Base-by-base conservation (phyloP, 495 filamentous ascomycete species). In the Cladorrhinum samala region DNA sequence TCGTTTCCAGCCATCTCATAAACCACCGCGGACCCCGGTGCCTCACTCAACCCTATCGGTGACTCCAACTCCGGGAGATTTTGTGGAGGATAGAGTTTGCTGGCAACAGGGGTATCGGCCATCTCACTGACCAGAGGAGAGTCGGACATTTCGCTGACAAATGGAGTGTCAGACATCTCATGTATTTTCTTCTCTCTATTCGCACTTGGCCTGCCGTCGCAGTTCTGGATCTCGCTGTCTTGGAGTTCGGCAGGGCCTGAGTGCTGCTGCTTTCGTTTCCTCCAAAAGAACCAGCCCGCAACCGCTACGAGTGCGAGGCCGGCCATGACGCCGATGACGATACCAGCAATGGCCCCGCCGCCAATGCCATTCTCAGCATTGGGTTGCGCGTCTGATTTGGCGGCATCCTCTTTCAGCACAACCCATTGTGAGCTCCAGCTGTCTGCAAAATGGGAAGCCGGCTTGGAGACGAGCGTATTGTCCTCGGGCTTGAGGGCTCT, bases 1-100 rank as follows among this genome's bases (percentile, higher is more conserved):
- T 33, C 27, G 11, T 11, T 33, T 11, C 27, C 38, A 20, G 49
- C 21, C 49, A 52, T 52, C 23, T 52, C 49, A 27, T 52, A 52
- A 9, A 52, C 49, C 0, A 20, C 39, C 3, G 49, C 36, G 13
- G 49, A 52, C 18, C 21, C 27, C 1, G 50, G 50, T n/a, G 42
- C 50, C 27, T 53, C 50, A 17, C 41, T 38, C 2, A 52, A 9
- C 13, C 8, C 27, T 14, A 16, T n/a, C 21, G 46, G 25, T 1
- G 39, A 43, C 8, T 43, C 49, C 49, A 52, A 21, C 40, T 52
- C 49, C 39, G 7, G 17, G 7, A 17, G 11, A 6, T 9, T 5
- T 3, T 17, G 7, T 11, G 27, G 27, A 11, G 27, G 5, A 33
- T 33, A 33, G 11, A 33, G 27, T 11, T 33, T 11, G 11, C 27